Base-by-base conservation (phyloP, 495 filamentous ascomycete genomes). In the Evernia prunastri region DNA sequence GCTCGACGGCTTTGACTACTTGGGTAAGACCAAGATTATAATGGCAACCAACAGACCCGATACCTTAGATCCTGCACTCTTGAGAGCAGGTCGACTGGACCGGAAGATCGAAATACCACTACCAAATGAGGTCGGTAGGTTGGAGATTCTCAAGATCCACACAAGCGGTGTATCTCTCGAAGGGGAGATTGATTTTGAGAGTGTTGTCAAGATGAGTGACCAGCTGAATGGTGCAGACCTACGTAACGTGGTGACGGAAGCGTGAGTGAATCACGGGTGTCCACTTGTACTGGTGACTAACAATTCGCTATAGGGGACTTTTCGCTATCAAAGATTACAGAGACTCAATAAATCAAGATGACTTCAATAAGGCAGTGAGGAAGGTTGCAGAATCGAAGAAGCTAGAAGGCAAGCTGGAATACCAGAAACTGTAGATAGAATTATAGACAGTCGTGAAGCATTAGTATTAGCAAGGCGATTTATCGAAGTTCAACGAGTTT, bases 11-110 rank as follows among this genome's bases (percentile, higher is more conserved):
- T 99, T 99, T 80, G 95, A 99, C 74, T 99, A 99, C 75, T 82
- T 99, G 8, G 95, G 95, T 63, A 96, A 97, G 83, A 99, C 95
- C 29, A 99, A 99, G 81, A 99, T 99, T 77, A 99, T 97, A 79
- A 99, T 99, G 95, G 95, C 95, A 35, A 99, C 95, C 40, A 99
- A 99, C 80, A 84, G 95, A 74, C 95, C 95, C 18, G 95, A 99
- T 75, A 99, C 95, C 3, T 85, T 99, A 25, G 95, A 99, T 73
- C 95, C 95, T 13, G 95, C 95, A 13, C 80, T 99, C 63, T 79
- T 99, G 59, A 86, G 95, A 76, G 95, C 95, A 27, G 95, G 95
- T 64, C 87, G 95, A 71, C 79, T 99, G 68, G 95, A 99, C 74
- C 84, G 95, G 63, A 99, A 99, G 83, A 94, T 99, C 71, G 95